Evolutionary conservation across 805 yeast species (phyloP).

Genomic region (Candida saitoana): DNA sequence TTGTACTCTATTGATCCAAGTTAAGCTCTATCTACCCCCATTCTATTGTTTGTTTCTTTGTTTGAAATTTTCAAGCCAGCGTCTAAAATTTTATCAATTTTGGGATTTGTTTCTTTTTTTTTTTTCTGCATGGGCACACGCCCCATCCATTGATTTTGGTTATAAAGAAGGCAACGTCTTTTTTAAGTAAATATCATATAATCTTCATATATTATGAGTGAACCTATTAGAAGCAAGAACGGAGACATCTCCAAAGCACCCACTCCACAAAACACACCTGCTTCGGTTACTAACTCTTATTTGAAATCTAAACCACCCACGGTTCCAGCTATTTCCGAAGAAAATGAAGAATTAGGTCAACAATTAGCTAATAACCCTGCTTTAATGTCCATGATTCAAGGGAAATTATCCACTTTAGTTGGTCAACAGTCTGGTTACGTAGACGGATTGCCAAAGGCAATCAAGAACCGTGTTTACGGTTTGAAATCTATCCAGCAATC

Average conservation of each 20-base stretch:
- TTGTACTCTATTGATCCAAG: no score
- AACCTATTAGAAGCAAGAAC: constrained; percentile 70
- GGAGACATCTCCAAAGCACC: constrained; percentile 89
- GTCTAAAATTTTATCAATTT: no score
- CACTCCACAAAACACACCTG: constrained; percentile 98
- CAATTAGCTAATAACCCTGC: constrained; percentile 77
- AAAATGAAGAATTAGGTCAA: constrained; percentile 42
- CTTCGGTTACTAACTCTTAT: constrained; percentile 74
- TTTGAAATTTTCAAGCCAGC: no score
- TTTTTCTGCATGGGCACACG: not conserved
- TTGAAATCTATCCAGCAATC: constrained; percentile 76
- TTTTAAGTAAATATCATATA: not conserved
- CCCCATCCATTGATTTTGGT: not conserved
- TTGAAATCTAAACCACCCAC: constrained; percentile 58
- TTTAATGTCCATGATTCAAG: constrained; percentile 81
- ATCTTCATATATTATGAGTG: constrained; percentile 68
- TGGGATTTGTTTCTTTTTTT: no score
- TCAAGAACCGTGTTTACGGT: constrained; percentile 74
- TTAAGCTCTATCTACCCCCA: no score
- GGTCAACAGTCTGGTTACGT: constrained; percentile 88
- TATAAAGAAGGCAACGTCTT: constrained; percentile 1
- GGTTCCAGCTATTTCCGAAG: constrained; percentile 64
- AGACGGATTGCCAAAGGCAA: constrained; percentile 64
- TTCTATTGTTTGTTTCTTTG: no score
- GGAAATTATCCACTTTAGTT: constrained; percentile 75